Conservation (phyloP, 2,329 filamentous ascomycete genomes). For the Claviceps purpurea region DNA sequence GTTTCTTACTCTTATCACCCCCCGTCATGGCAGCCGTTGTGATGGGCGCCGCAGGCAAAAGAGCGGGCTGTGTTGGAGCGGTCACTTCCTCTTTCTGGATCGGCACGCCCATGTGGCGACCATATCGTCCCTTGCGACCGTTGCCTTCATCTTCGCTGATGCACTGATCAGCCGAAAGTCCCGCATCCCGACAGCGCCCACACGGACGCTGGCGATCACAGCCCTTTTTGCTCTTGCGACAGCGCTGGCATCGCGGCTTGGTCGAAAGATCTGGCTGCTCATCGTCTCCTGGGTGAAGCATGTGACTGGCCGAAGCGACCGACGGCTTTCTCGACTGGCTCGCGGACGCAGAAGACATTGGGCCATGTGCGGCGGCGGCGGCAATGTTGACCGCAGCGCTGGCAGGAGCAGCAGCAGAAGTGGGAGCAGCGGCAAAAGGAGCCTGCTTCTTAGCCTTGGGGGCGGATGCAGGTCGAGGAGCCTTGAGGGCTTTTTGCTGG, state of each 20-base stretch:
- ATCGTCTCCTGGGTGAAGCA: constrained; percentile 54
- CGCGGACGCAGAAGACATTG: constrained; percentile 51
- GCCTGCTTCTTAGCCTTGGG: constrained; percentile 40
- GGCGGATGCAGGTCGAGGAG: constrained; percentile 22
- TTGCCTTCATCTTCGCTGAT: constrained; percentile 97
- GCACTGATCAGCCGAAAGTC: constrained; percentile 83
- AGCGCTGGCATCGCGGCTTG: constrained; percentile 94
- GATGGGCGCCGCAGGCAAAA: constrained; percentile 32
- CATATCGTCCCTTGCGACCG: constrained; percentile 87
- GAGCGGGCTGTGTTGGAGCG: constrained; percentile 22
- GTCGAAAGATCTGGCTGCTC: constrained; percentile 86
- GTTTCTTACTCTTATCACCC: constrained; percentile 46
- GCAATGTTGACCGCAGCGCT: constrained; percentile 6
- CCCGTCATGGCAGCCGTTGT: constrained; percentile 20
- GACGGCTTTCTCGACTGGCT: constrained; percentile 67
- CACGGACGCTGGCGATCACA: constrained; percentile 95
- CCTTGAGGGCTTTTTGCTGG: constrained; percentile 28
- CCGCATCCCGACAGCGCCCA: constrained; percentile 88
- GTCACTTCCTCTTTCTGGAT: constrained; percentile 42
- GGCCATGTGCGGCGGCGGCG: constrained; percentile 21
- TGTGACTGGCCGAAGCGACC: constrained; percentile 41
- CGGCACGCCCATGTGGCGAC: constrained; percentile 56
- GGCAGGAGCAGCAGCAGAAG: neutral
- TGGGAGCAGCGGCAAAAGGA: constrained; percentile 11
- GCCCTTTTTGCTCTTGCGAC: constrained; percentile 98